Evolutionary conservation across 2,329 filamentous ascomycete species (phyloP).

Genomic region (Cryphonectria radicalis): DNA sequence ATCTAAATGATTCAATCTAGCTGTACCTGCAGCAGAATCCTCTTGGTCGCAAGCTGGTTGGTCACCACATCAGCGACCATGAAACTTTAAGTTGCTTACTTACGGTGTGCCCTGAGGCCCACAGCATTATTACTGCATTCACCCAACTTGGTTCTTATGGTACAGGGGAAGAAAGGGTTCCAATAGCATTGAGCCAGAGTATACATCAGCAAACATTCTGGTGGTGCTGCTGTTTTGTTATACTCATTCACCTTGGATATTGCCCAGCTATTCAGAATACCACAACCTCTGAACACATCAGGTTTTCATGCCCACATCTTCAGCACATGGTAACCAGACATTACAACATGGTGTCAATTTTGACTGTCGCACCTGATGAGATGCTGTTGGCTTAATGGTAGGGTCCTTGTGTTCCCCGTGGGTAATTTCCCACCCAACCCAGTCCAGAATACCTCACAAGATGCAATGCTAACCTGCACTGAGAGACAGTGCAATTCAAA

Average conservation of each 20-base stretch:
- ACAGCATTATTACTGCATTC: not conserved
- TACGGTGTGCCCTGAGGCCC: not conserved
- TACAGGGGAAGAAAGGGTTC: not conserved
- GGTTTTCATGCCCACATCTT: not conserved
- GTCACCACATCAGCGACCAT: not conserved
- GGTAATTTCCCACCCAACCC: conserved; percentile 9
- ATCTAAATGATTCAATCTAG: not conserved
- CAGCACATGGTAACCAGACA: not conserved
- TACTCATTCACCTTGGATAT: not conserved
- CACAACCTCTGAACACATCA: not conserved
- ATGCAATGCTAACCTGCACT: conserved; percentile 5
- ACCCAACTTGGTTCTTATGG: not conserved
- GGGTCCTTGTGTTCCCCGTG: conserved; percentile 3
- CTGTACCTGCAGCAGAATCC: not conserved
- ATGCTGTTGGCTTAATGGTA: conserved; percentile 1
- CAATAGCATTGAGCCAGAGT: not conserved
- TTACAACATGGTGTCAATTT: conserved; percentile 8
- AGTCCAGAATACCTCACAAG: conserved; percentile 8
- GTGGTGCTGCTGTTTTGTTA: not conserved
- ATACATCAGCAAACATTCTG: not conserved
- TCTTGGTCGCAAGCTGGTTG: not conserved
- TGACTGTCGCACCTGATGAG: conserved; percentile 24
- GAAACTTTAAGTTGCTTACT: not conserved
- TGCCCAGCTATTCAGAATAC: not conserved
- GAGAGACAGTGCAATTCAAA: not conserved